Conservation (phyloP, 225 moss, liverwort and hornwort genomes). For the Physcomitrium patens region DNA sequence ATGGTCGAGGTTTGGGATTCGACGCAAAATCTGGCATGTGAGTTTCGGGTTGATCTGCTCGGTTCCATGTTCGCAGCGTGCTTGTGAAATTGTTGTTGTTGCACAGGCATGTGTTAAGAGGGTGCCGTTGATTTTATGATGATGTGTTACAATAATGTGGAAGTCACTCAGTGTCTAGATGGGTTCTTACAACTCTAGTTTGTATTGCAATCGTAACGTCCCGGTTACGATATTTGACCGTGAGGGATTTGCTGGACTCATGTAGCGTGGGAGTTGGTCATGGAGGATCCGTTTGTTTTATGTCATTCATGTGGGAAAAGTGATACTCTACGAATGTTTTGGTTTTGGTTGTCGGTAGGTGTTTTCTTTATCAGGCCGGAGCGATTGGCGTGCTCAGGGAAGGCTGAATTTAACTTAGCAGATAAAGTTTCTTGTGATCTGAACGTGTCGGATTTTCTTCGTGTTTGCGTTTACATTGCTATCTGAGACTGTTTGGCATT, state of each 20-base stretch:
- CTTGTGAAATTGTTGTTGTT: too few species aligned
- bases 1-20: too few species aligned
- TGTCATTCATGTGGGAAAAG: not conserved
- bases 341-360: not conserved
- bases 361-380: conserved; percentile 19
- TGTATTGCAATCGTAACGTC: too few species aligned
- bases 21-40: too few species aligned
- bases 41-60: too few species aligned
- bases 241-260: not conserved
- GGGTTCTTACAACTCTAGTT: too few species aligned
- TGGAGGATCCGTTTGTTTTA: not conserved
- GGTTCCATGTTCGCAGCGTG: too few species aligned
- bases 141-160: too few species aligned
- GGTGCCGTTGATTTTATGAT: too few species aligned
- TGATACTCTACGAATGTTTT: not conserved
- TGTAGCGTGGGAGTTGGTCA: not conserved
- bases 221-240: too few species aligned
- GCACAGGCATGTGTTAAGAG: too few species aligned
- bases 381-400: not conserved
- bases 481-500: not conserved
- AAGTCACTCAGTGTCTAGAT: too few species aligned
- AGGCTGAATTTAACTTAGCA: not conserved
- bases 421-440: conserved; percentile 30
- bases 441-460: not conserved
- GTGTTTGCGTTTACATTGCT: not conserved